Evolutionary conservation across 139 green algal genomes (phyloP).

Genomic region (Chlorella sp.): DNA sequence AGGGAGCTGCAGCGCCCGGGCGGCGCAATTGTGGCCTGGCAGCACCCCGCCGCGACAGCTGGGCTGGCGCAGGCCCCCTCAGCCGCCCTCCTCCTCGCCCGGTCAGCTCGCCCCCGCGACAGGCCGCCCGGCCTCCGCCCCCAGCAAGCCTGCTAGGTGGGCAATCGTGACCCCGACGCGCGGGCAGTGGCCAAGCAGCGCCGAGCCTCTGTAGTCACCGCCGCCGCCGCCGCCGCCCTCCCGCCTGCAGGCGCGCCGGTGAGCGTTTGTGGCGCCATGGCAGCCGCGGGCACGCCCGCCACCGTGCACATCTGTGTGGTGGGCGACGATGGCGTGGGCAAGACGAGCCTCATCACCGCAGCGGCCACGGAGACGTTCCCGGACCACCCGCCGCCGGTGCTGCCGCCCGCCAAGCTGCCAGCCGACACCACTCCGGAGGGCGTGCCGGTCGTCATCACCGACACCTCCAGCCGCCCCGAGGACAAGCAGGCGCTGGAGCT

Average conservation of each 20-base stretch:
- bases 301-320: conserved; percentile 62
- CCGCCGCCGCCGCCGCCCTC: background rate
- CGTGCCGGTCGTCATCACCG: conserved; percentile 79
- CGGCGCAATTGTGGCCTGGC: background rate
- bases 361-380: conserved; percentile 85
- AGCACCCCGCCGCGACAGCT: background rate
- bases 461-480: conserved; percentile 82
- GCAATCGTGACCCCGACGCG: too few species aligned
- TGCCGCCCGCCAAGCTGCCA: conserved; percentile 80
- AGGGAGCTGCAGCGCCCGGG: background rate
- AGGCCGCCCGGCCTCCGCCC: background rate
- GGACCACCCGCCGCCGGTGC: conserved; percentile 72
- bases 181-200: background rate
- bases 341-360: conserved; percentile 85
- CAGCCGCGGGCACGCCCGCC: background rate
- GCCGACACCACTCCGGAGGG: conserved; percentile 73
- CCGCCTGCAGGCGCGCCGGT: too few species aligned
- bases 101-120: background rate
- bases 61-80: background rate
- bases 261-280: background rate
- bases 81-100: background rate
- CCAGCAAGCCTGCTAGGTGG: background rate
- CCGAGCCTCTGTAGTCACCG: background rate
- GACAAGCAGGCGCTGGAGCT: conserved; percentile 67
- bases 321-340: conserved; percentile 81